phyloP scores from a whole-genome alignment of 345 rosid species.

The Ricinus communis region DNA sequence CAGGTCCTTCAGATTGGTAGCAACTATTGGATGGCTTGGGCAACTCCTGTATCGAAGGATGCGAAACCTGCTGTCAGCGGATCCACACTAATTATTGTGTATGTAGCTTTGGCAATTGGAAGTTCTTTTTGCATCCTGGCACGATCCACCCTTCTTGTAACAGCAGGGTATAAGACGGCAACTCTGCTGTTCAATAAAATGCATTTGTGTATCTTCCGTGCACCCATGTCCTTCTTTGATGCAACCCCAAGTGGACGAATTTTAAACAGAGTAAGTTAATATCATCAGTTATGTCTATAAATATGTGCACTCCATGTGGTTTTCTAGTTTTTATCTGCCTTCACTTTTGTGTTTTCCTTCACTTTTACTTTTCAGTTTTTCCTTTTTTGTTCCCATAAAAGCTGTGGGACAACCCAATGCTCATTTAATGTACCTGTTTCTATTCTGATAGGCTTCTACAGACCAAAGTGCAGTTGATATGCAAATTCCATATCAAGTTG shows the following conservation, averaged over 20 bases:
- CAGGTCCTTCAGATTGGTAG: constrained; percentile 75
- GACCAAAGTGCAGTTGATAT: constrained; percentile 71
- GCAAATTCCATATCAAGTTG: constrained; percentile 48
- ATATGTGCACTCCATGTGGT: not conserved
- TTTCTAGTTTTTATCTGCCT: no score
- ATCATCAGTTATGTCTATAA: not conserved
- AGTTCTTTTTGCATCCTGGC: constrained; percentile 58
- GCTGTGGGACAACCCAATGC: no score
- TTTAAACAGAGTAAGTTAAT: constrained; percentile 54
- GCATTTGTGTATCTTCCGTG: constrained; percentile 63
- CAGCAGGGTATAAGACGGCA: constrained; percentile 68
- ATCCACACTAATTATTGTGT: constrained; percentile 52
- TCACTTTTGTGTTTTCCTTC: no score
- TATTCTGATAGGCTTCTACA: constrained; percentile 61
- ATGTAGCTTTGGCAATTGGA: constrained; percentile 52
- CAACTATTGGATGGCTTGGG: constrained; percentile 93
- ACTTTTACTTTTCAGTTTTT: not conserved
- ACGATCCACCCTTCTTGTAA: constrained; percentile 52
- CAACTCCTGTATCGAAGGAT: constrained; percentile 58
- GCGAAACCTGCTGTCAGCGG: constrained; percentile 48
- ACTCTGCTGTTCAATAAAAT: constrained; percentile 64
- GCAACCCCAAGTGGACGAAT: constrained; percentile 82
- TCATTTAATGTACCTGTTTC: not conserved
- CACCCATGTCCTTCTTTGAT: constrained; percentile 85
- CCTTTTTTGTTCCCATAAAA: not conserved